Percentiles rank a stretch among this genome's conserved stretches.
These are phyloP conservation scores for Parietichytrium sp. DNA, from an alignment of 108 stramenopile genomes.

Conservation along the genomic window DNA sequence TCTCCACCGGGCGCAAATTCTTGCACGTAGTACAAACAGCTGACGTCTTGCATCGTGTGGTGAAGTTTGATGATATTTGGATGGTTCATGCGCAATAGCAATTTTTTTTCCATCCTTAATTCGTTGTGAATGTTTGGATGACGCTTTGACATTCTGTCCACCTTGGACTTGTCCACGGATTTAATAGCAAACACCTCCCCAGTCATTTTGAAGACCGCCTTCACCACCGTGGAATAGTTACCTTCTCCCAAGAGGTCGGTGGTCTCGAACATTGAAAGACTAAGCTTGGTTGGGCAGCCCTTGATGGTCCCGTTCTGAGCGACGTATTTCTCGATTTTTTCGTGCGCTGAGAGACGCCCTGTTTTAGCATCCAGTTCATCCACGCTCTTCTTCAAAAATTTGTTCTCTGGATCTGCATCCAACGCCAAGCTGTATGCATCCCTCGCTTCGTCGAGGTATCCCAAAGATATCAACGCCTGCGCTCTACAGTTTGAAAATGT, in stretches of 20 bases:
- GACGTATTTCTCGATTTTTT: not conserved
- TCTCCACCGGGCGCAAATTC: slow-evolving; percentile 78
- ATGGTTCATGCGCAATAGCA: slow-evolving; percentile 62
- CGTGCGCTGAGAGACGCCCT: not conserved
- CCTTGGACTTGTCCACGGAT: slow-evolving; percentile 85
- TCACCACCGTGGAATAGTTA: slow-evolving; percentile 80
- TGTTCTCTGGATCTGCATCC: slow-evolving; percentile 28
- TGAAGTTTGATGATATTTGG: slow-evolving; percentile 72
- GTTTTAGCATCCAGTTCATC: not conserved
- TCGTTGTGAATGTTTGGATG: slow-evolving; percentile 95
- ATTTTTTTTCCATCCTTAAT: slow-evolving; percentile 87
- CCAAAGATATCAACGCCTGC: not conserved
- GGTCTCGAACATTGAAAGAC: slow-evolving; percentile 7
- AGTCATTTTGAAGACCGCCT: slow-evolving; percentile 74
- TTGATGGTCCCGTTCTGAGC: slow-evolving; percentile 13
- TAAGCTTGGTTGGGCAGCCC: slow-evolving; percentile 25
- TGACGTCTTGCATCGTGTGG: slow-evolving; percentile 82
- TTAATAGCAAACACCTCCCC: slow-evolving; percentile 89
- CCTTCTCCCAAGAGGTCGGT: slow-evolving; percentile 58
- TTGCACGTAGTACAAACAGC: slow-evolving; percentile 76
- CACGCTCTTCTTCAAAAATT: not conserved
- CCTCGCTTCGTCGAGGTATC: not conserved
- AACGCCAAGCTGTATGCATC: slow-evolving; percentile 31
- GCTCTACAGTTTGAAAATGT: too few species aligned
- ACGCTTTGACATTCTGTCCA: slow-evolving; percentile 76